phyloP scores from a whole-genome alignment of 2,329 filamentous ascomycete genomes.

The Trichophyton mentagrophytes region DNA sequence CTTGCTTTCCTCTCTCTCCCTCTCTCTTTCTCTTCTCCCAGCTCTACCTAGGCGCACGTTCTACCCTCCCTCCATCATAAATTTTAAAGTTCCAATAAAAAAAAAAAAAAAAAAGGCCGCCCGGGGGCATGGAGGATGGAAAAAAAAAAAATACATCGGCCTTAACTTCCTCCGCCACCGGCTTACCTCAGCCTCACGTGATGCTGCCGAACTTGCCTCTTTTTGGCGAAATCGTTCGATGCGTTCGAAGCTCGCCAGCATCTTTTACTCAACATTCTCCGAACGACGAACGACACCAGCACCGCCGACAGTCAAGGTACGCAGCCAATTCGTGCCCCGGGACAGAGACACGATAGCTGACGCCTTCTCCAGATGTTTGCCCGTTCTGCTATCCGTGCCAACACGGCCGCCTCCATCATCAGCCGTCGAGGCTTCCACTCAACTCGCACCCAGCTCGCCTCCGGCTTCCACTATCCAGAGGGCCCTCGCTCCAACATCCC shows the following conservation, averaged over 20 bases:
- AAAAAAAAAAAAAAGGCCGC: neutral
- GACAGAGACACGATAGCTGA: neutral
- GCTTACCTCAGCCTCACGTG: neutral
- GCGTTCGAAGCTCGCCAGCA: neutral
- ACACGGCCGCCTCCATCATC: conserved; percentile 52
- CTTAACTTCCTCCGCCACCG: neutral
- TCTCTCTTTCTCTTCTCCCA: no score
- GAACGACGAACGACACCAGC: neutral
- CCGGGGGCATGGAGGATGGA: no score
- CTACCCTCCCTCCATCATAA: no score
- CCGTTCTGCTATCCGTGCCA: conserved; percentile 50
- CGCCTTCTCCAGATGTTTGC: conserved; percentile 62
- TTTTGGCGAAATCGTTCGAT: conserved; percentile 1
- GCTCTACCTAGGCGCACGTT: no score
- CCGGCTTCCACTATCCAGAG: conserved; percentile 97
- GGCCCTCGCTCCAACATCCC: conserved; percentile 89
- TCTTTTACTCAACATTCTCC: neutral
- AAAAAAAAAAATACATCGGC: neutral
- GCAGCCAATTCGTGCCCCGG: neutral
- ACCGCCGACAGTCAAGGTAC: conserved; percentile 2
- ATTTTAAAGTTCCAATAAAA: no score
- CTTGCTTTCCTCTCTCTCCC: neutral
- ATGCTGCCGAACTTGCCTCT: neutral
- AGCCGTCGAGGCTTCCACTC: conserved; percentile 89
- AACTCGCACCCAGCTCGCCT: conserved; percentile 70